Percentiles rank a stretch among this genome's conserved stretches.
Evolutionary conservation across 2,329 filamentous ascomycete genomes (phyloP).

Genomic region (Cladosporium cucumerinum): DNA sequence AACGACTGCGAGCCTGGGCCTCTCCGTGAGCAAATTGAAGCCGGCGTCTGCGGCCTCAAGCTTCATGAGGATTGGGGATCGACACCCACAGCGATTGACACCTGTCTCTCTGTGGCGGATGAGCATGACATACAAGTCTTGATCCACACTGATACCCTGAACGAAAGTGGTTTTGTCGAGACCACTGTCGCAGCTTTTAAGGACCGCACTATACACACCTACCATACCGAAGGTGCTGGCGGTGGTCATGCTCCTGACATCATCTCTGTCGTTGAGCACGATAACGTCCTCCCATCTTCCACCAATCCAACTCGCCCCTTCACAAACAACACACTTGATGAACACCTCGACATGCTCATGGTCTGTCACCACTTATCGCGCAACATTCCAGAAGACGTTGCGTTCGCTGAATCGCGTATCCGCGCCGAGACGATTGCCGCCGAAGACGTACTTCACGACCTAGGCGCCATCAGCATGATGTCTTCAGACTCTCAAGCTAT

Average conservation of each 20-base stretch:
- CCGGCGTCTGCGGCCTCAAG: slow-evolving; percentile 86
- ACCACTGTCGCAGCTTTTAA: slow-evolving; percentile 84
- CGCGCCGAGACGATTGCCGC: slow-evolving; percentile 94
- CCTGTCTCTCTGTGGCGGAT: slow-evolving; percentile 76
- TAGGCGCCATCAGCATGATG: slow-evolving; percentile 98
- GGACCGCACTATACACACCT: slow-evolving; percentile 86
- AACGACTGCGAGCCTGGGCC: slow-evolving; percentile 72
- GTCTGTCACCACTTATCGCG: slow-evolving; percentile 92
- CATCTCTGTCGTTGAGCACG: slow-evolving; percentile 84
- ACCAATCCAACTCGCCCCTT: slow-evolving; percentile 92
- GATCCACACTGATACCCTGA: slow-evolving; percentile 93
- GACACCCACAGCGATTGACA: slow-evolving; percentile 87
- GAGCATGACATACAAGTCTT: slow-evolving; percentile 89
- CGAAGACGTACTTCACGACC: slow-evolving; percentile 91
- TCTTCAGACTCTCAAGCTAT: slow-evolving; percentile 92
- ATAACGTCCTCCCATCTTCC: slow-evolving; percentile 82
- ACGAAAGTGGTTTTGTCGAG: slow-evolving; percentile 96
- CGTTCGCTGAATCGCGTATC: slow-evolving; percentile 91
- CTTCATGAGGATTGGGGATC: slow-evolving; percentile 95
- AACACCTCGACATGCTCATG: slow-evolving; percentile 98
- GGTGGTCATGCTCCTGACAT: slow-evolving; percentile 95
- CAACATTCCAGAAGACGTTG: slow-evolving; percentile 92
- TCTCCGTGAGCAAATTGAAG: slow-evolving; percentile 74
- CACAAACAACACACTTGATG: slow-evolving; percentile 88
- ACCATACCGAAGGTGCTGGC: slow-evolving; percentile 93